Base-by-base conservation (phyloP, 2,329 filamentous ascomycete species). In the Clonostachys byssicola region DNA sequence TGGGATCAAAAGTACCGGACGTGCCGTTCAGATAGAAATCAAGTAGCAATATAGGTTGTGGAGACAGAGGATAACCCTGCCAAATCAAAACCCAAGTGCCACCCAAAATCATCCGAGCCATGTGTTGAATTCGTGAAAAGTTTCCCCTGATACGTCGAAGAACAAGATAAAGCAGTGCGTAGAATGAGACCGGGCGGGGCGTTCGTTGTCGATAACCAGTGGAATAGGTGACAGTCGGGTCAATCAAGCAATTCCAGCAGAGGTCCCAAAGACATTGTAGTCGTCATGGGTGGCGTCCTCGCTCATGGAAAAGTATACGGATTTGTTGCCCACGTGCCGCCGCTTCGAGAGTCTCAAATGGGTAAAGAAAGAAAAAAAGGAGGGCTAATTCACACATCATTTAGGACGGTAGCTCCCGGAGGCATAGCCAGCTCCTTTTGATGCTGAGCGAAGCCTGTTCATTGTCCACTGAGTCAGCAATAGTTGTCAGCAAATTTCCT, bases 391-490 rank as follows among this genome's bases (percentile, higher is more conserved):
- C 56, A 60, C 54, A 58, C 57, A 58, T 66, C 55, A 61, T 47
- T 57, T 56, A 41, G 64, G 61, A 55, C 63, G 63, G 56, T 66
- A 63, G 57, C 54, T 64, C 62, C 64, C 64, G 56, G 65, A 65
- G 65, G 64, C 64, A 58, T 67, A 59, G 63, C 62, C 74, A 73
- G 73, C 77, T 77, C 82, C 83, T 74, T 86, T 88, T 63, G 85
- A 86, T 79, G 85, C 83, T 77, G 86, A 89, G 79, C 86, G 86
- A 78, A 89, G 85, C 85, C 86, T 89, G 82, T 84, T 85, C 66
- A 86, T 80, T 84, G 85, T 80, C 85, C 80, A 87, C 86, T 89
- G 85, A 83, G 86, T 89, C 85, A 89, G 85, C 86, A 82, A 81
- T 60, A 76, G 80, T 80, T 81, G 81, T 85, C 82, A 85, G 81